These are phyloP conservation scores for Ensete ventricosum DNA, from an alignment of 176 grass and related monocot genomes.

Conservation along the genomic window DNA sequence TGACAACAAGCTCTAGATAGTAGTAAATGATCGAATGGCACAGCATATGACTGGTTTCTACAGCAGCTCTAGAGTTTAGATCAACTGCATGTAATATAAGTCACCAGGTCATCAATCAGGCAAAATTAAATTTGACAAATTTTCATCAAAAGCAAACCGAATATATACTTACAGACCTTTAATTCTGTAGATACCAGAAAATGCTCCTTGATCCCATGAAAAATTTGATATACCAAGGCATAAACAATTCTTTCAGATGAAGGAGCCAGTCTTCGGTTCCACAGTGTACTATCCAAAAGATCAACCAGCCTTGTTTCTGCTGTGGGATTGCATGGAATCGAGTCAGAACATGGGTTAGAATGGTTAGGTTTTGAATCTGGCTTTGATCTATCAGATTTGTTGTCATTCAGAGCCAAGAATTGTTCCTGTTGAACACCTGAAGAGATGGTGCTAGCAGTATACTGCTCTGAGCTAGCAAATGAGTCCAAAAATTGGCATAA, in stretches of 20 bases:
- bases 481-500: conserved; percentile 77
- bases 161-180: conserved; percentile 39
- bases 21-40: no score
- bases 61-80: no score
- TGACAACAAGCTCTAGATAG: no score
- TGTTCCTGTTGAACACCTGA: conserved; percentile 33
- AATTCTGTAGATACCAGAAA: conserved; percentile 89
- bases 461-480: conserved; percentile 62
- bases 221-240: conserved; percentile 89
- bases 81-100: not conserved
- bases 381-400: conserved; percentile 40
- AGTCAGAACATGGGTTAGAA: conserved; percentile 27
- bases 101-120: not conserved
- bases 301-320: conserved; percentile 64
- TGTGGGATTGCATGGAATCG: conserved; percentile 29
- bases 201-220: conserved; percentile 90
- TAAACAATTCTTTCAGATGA: conserved; percentile 88
- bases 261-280: conserved; percentile 73
- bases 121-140: not conserved
- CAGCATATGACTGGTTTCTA: no score
- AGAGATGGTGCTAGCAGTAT: conserved; percentile 19
- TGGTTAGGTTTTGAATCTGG: conserved; percentile 41
- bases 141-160: not conserved
- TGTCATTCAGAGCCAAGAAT: conserved; percentile 28
- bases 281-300: conserved; percentile 74